phyloP scores from a whole-genome alignment of 2,329 filamentous ascomycete species.

The Neonectria ditissima region DNA sequence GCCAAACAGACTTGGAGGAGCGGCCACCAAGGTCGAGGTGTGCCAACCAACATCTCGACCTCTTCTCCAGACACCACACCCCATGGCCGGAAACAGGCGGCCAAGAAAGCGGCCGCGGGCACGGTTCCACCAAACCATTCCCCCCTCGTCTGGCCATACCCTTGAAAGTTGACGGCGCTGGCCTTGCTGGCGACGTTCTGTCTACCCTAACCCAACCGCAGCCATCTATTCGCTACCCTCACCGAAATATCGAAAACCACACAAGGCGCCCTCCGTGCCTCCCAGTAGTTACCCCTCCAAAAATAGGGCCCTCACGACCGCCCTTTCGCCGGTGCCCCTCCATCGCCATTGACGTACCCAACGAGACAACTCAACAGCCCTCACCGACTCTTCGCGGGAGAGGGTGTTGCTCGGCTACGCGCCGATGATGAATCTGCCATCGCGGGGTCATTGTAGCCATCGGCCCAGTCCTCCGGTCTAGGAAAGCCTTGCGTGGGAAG shows the following conservation, averaged over 20 bases:
- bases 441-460: conserved; percentile 34
- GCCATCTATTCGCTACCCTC: conserved; percentile 36
- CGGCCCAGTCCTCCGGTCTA: conserved; percentile 7
- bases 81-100: conserved; percentile 28
- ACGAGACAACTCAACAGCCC: conserved; percentile 32
- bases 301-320: conserved; percentile 39
- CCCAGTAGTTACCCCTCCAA: conserved; percentile 36
- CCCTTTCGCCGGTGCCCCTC: conserved; percentile 39
- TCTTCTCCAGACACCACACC: conserved; percentile 18
- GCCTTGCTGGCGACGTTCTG: conserved; percentile 26
- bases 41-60: conserved; percentile 28
- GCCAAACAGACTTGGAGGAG: conserved; percentile 18
- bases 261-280: conserved; percentile 22
- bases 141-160: conserved; percentile 31
- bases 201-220: conserved; percentile 38
- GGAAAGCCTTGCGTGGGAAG: conserved; percentile 11
- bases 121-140: conserved; percentile 34
- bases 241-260: conserved; percentile 36
- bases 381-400: conserved; percentile 45
- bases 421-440: conserved; percentile 32
- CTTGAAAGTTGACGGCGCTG: conserved; percentile 5
- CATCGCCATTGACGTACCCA: conserved; percentile 25
- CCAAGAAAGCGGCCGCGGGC: conserved; percentile 21
- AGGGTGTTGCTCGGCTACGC: conserved; percentile 41
- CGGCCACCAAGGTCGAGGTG: conserved; percentile 35